Evolutionary conservation across 257 asterid genomes (phyloP).

Genomic region (Verbena officinalis): DNA sequence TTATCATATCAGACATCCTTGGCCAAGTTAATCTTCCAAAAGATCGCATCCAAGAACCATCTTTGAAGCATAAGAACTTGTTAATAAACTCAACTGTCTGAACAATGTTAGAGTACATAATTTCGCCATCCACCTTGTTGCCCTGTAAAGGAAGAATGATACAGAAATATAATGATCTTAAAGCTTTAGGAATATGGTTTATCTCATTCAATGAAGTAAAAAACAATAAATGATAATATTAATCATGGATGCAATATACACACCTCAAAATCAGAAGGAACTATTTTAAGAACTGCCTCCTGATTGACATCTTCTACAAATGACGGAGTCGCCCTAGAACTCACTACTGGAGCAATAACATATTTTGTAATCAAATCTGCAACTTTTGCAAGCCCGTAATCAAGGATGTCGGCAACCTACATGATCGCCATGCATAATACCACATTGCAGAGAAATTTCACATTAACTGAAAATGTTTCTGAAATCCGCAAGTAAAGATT

Average conservation of each 20-base stretch:
- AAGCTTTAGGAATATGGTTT: slow-evolving; percentile 4
- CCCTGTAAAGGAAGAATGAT: slow-evolving; percentile 48
- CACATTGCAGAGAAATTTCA: slow-evolving; percentile 18
- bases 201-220: slow-evolving; percentile 8
- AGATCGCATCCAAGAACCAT: slow-evolving; percentile 73
- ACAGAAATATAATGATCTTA: slow-evolving; percentile 7
- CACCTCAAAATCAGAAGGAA: slow-evolving; percentile 63
- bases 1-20: slow-evolving; percentile 83
- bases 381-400: slow-evolving; percentile 84
- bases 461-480: neutral
- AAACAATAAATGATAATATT: neutral
- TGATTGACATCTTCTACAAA: slow-evolving; percentile 46
- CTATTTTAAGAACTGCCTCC: slow-evolving; percentile 63
- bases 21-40: slow-evolving; percentile 98
- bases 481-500: slow-evolving; percentile 22
- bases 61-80: slow-evolving; percentile 62
- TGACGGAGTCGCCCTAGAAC: slow-evolving; percentile 46
- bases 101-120: slow-evolving; percentile 63
- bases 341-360: slow-evolving; percentile 59
- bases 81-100: slow-evolving; percentile 57
- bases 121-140: slow-evolving; percentile 60
- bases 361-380: slow-evolving; percentile 79
- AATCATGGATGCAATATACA: slow-evolving; percentile 20
- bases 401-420: slow-evolving; percentile 75
- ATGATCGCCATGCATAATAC: slow-evolving; percentile 33